Conservation (phyloP, 1,284 basidiomycete species). For the Nidula niveotomentosa region DNA sequence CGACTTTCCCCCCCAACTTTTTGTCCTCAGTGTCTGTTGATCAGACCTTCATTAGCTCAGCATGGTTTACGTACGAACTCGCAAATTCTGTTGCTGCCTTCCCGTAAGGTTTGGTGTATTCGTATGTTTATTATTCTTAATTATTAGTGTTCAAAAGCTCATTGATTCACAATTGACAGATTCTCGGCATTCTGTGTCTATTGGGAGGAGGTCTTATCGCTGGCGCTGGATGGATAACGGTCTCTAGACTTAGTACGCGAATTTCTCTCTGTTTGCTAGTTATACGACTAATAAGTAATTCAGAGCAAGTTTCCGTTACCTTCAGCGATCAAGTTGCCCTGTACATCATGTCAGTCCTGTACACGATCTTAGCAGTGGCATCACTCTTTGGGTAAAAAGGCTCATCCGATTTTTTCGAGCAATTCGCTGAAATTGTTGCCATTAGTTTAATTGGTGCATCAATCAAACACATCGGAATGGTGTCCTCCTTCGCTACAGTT, state of each 20-base stretch:
- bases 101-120: conserved; percentile 62
- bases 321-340: conserved; percentile 41
- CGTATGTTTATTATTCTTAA: conserved; percentile 30
- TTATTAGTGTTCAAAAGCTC: background rate
- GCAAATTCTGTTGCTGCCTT: conserved; percentile 60
- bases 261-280: background rate
- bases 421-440: background rate
- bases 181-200: conserved; percentile 44
- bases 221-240: conserved; percentile 41
- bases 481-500: conserved; percentile 45
- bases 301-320: conserved; percentile 26
- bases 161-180: conserved; percentile 16
- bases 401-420: background rate
- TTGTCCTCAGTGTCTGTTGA: conserved; percentile 15
- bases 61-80: conserved; percentile 33
- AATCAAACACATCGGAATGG: conserved; percentile 42
- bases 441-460: conserved; percentile 48
- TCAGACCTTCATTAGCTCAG: conserved; percentile 24
- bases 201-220: conserved; percentile 38
- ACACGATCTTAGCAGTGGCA: conserved; percentile 44
- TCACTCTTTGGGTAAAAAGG: conserved; percentile 49
- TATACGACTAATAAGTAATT: conserved; percentile 2
- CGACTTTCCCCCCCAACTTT: conserved; percentile 13
- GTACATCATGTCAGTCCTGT: conserved; percentile 44
- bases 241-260: conserved; percentile 32